Base-by-base conservation (phyloP, 2,329 filamentous ascomycete genomes). In the Colletotrichum limetticola region DNA sequence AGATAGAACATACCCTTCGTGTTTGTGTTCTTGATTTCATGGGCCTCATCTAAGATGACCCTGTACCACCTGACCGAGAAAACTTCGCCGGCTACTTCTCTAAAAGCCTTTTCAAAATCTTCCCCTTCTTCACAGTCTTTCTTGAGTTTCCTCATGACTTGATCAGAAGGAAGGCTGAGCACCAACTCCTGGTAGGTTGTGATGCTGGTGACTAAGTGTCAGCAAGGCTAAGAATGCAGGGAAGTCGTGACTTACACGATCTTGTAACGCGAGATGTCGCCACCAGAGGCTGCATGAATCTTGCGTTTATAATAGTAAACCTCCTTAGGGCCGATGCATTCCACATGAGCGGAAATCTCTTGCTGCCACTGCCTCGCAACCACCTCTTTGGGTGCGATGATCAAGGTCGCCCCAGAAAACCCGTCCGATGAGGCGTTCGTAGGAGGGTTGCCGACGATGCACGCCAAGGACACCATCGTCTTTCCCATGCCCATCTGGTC, bases 401-500 rank as follows among this genome's bases (percentile, higher is more conserved):
- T 26, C 69, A 4, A 85, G 61, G 83, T 85, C 0, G 76, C 75
- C 0, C 75, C 74, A 80, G 83, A 85, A 77, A 35, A 35, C 81
- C 87, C 0, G 76, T 71, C 0, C 57, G 32, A 0, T 57, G 60
- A 5, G 86, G 11, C 82, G n/a, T 86, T 82, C 14, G 82, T 68
- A 0, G 84, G 87, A 0, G 84, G 85, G n/a, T 79, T 83, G 1
- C 78, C 80, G 6, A 79, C 72, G 69, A 83, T 82, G 37, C 78
- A 80, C 1, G 81, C 81, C 4, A 84, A 53, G 3, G 77, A 78
- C 76, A 90, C 86, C 2, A 91, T 84, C 0, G 91, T 93, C 79
- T 93, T 93, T 0, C 91, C 91, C 1, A 92, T 79, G 0, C 91
- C 91, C 89, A 92, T 92, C 35, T 87, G 86, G 76, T 93, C 90